Percentiles rank a stretch among this genome's conserved stretches.
phyloP scores from a whole-genome alignment of 2,329 filamentous ascomycete species.

The Cladophialophora immunda region DNA sequence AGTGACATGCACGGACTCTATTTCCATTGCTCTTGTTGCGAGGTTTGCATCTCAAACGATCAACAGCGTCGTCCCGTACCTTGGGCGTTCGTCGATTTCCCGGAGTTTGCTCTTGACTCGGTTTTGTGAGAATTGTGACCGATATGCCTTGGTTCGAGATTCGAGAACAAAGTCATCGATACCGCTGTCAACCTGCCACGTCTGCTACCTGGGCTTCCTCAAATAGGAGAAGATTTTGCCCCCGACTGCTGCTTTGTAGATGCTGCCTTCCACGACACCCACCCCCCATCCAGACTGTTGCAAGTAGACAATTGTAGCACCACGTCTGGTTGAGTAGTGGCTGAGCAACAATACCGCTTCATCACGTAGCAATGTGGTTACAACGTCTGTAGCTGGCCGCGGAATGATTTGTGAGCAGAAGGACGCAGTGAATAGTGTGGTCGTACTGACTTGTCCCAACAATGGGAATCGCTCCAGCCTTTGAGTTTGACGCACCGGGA shows the following conservation, averaged over 20 bases:
- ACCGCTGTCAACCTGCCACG: background rate
- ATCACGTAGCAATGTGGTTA: conserved; percentile 28
- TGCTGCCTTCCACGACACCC: conserved; percentile 9
- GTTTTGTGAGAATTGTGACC: background rate
- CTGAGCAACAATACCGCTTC: conserved; percentile 24
- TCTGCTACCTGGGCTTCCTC: background rate
- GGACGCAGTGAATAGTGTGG: conserved; percentile 22
- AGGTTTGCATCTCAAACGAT: conserved; percentile 3
- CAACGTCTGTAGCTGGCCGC: conserved; percentile 27
- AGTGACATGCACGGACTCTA: conserved; percentile 11
- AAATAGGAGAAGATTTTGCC: conserved; percentile 22
- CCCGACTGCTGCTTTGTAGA: conserved; percentile 8
- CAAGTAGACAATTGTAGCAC: conserved; percentile 25
- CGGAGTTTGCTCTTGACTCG: background rate
- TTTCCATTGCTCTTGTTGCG: conserved; percentile 10
- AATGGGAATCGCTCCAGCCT: conserved; percentile 4
- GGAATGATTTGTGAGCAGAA: conserved; percentile 33
- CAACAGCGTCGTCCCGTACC: conserved; percentile 12
- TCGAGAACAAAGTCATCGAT: background rate
- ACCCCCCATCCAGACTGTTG: conserved; percentile 10
- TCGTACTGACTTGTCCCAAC: conserved; percentile 11
- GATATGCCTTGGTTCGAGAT: conserved; percentile 5
- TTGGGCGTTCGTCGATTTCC: background rate
- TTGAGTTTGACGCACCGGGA: conserved; percentile 17
- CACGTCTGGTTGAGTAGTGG: conserved; percentile 24